Conservation (phyloP, 164 flowering plant species). For the Magnolia kwangsiensis region DNA sequence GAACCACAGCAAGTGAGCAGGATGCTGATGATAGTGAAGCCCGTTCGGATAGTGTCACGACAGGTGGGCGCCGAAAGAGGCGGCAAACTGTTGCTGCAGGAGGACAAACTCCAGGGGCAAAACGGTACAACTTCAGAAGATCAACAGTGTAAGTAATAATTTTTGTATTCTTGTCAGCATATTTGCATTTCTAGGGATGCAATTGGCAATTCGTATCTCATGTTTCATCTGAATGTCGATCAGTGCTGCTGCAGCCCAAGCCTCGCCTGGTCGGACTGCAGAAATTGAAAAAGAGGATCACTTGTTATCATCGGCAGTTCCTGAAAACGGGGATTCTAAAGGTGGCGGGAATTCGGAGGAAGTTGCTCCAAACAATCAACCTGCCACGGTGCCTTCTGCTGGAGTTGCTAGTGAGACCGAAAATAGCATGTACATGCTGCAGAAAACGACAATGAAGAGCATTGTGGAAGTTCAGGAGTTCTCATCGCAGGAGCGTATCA, state of each 20-base stretch:
- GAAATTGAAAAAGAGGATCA: slow-evolving; percentile 21
- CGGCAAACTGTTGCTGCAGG: slow-evolving; percentile 45
- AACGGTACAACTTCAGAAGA: slow-evolving; percentile 76
- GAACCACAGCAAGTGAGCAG: slow-evolving; percentile 25
- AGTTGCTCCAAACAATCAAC: slow-evolving; percentile 3
- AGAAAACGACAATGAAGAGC: slow-evolving; percentile 32
- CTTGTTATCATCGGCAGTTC: neutral
- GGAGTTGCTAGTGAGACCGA: slow-evolving; percentile 26
- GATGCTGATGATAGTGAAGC: slow-evolving; percentile 63
- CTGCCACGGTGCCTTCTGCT: slow-evolving; percentile 15
- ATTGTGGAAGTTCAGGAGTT: slow-evolving; percentile 24
- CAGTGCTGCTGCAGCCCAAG: slow-evolving; percentile 22
- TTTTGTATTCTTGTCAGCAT: too few relatives aligned
- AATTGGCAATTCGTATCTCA: too few relatives aligned
- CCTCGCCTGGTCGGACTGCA: slow-evolving; percentile 27
- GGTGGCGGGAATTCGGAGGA: neutral
- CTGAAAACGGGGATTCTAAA: neutral
- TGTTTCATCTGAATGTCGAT: too few relatives aligned
- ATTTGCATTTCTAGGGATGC: too few relatives aligned
- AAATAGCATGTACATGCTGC: slow-evolving; percentile 16
- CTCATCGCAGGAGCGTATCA: slow-evolving; percentile 34
- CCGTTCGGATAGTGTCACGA: slow-evolving; percentile 55
- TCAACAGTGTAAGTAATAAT: slow-evolving; percentile 22
- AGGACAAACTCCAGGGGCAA: slow-evolving; percentile 47
- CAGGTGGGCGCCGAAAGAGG: slow-evolving; percentile 59